Base-by-base conservation (phyloP, 352 stramenopile genomes). In the Globisporangium splendens region DNA sequence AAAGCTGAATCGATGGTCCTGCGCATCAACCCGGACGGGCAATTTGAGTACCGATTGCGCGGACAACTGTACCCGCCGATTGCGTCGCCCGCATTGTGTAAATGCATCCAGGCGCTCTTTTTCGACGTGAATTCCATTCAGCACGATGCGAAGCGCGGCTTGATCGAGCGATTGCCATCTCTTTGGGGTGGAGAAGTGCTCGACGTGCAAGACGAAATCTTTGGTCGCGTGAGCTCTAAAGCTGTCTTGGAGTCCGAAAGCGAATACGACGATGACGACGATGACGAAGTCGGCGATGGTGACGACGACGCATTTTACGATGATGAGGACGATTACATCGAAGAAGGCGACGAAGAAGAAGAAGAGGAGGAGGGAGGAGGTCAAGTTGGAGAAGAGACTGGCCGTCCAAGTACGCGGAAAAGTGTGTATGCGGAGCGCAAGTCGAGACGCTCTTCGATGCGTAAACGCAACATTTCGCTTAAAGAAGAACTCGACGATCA, bases 51-150 rank as follows among this genome's bases (percentile, higher is more conserved):
- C 42, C 79, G 81, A 24, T 50, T 89, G 2, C 80, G 83, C 15
- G 78, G 81, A 0, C 71, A 87, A 46, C 62, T 83, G 47, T 91
- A 91, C 54, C 83, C 81, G 17, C 83, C 81, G 8, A 88, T 93
- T 35, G 73, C 75, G 15, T 91, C 83, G 21, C 70, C 75, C 41
- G 65, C 74, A 33, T 65, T 93, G 31, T 90, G 81, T 41, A 81
- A 87, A 33, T 80, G 72, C 38, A 73, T 93, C 18, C 81, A 89
- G 54, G 72, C 77, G 1, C 54, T 93, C 18, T 91, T 93, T 52
- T 90, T 93, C 46, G 83, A 93, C 54, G 78, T 65, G 38, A 91
- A 89, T 53, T 88, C 83, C 10, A 91, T 93, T 54, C 83, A 93
- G 33, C 75, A 88, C 43, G 77, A 91, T 50, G 83, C 83, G 0